Conservation (phyloP, 164 flowering plant genomes). For the Cinnamomum micranthum region DNA sequence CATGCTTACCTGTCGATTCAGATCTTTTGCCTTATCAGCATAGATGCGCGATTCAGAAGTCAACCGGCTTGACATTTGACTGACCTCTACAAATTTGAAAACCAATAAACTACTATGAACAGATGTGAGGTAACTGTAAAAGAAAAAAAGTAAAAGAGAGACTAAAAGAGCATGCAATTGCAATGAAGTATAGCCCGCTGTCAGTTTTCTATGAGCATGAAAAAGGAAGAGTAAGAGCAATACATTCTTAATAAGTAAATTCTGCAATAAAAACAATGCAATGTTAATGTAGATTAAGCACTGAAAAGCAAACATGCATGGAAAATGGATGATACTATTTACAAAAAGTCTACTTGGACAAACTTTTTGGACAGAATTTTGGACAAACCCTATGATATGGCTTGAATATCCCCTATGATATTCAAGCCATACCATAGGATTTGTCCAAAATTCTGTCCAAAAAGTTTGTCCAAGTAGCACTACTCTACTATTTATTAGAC, state of each 20-base stretch:
- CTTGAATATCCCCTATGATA: too few relatives aligned
- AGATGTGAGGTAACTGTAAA: not conserved
- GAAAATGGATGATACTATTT: not conserved
- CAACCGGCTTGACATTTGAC: conserved; percentile 82
- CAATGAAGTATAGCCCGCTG: not conserved
- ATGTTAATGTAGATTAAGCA: not conserved
- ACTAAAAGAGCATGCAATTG: not conserved
- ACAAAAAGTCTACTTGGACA: too few relatives aligned
- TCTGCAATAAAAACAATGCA: not conserved
- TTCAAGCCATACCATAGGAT: too few relatives aligned
- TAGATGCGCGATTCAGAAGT: conserved; percentile 92
- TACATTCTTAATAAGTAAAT: not conserved
- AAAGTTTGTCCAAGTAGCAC: too few relatives aligned
- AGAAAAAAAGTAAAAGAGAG: not conserved
- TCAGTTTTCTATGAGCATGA: not conserved
- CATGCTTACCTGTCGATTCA: conserved; percentile 74
- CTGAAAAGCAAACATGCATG: not conserved
- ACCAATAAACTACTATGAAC: not conserved
- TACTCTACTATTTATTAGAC: too few relatives aligned
- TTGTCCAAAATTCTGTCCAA: too few relatives aligned
- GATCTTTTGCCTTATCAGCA: conserved; percentile 84
- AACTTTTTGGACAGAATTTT: too few relatives aligned
- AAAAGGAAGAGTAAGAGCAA: not conserved
- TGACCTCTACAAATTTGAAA: conserved; percentile 66
- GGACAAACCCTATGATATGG: too few relatives aligned